These are phyloP conservation scores for Trichocomaceae sp. DNA, from an alignment of 2,329 filamentous ascomycete species.

Conservation along the genomic window DNA sequence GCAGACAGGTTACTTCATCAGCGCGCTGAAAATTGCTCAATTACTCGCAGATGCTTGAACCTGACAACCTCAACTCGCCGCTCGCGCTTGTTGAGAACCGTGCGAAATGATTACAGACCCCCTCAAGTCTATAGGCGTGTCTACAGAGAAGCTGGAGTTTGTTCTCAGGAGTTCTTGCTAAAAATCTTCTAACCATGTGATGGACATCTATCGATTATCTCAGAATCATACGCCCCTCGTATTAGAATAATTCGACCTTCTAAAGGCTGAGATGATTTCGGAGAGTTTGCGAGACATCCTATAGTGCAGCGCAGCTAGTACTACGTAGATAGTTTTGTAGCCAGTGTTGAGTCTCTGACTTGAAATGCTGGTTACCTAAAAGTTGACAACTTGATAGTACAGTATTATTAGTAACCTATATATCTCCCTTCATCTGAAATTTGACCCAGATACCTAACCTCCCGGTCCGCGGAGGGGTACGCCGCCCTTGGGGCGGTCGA, in stretches of 20 bases:
- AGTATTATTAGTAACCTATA: too few species aligned
- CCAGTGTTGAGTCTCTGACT: too few species aligned
- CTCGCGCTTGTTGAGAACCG: slow-evolving; percentile 79
- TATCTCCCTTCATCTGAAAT: too few species aligned
- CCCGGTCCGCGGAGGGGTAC: too few species aligned
- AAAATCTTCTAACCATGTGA: slow-evolving; percentile 58
- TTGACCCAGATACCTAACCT: too few species aligned
- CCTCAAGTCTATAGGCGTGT: slow-evolving; percentile 69
- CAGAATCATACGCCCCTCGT: slow-evolving; percentile 24
- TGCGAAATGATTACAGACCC: slow-evolving; percentile 74
- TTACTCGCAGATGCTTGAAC: slow-evolving; percentile 68
- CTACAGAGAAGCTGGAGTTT: slow-evolving; percentile 72
- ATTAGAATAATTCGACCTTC: neutral
- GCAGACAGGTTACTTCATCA: slow-evolving; percentile 84
- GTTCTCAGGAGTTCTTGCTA: slow-evolving; percentile 83
- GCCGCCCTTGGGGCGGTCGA: too few species aligned
- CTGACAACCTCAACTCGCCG: slow-evolving; percentile 61
- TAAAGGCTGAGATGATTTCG: neutral
- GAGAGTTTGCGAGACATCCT: too few species aligned
- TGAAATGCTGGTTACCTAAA: too few species aligned
- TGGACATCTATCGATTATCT: slow-evolving; percentile 82
- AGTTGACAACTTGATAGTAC: too few species aligned
- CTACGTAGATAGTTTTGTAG: too few species aligned
- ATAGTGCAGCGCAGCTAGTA: too few species aligned
- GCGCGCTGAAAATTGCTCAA: slow-evolving; percentile 83